Evolutionary conservation across 2,329 filamentous ascomycete genomes (phyloP).

Genomic region (Ceratocystis harringtonii): DNA sequence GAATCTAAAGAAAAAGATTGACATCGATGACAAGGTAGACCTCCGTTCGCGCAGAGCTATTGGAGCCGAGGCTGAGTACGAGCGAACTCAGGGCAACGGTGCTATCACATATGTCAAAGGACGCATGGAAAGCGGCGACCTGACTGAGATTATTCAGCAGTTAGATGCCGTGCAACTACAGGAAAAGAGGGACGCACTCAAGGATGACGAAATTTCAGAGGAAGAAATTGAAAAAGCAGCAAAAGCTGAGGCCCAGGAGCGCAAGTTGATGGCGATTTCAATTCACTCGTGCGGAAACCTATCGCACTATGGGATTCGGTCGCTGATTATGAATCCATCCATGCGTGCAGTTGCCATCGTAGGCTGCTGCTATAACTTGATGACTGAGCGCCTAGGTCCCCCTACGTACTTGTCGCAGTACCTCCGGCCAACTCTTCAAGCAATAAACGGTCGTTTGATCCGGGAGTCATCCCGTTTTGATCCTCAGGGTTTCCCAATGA

Average conservation of each 20-base stretch:
- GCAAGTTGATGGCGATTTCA: conserved; percentile 66
- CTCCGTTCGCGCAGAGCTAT: conserved; percentile 37
- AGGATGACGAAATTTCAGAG: conserved; percentile 23
- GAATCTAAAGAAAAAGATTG: conserved; percentile 16
- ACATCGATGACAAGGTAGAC: conserved; percentile 24
- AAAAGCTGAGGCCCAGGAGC: conserved; percentile 18
- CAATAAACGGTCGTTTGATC: conserved; percentile 52
- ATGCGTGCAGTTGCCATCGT: conserved; percentile 90
- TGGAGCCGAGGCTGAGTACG: conserved; percentile 33
- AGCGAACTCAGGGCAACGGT: conserved; percentile 46
- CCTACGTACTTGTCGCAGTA: conserved; percentile 73
- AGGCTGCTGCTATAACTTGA: conserved; percentile 93
- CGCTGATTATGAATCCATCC: conserved; percentile 65
- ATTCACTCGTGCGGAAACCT: conserved; percentile 96
- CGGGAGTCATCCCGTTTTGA: conserved; percentile 60
- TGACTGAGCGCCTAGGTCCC: conserved; percentile 78
- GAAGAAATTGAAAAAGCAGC: conserved; percentile 17
- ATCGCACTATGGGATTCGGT: conserved; percentile 84
- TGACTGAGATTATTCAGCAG: conserved; percentile 50
- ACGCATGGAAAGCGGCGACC: conserved; percentile 55
- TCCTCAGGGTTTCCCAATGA: conserved; percentile 90
- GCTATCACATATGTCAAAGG: conserved; percentile 67
- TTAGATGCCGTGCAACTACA: conserved; percentile 28
- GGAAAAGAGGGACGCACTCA: conserved; percentile 8
- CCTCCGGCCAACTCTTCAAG: conserved; percentile 53